Conservation (phyloP, 495 filamentous ascomycete genomes). For the Halenospora varia region DNA sequence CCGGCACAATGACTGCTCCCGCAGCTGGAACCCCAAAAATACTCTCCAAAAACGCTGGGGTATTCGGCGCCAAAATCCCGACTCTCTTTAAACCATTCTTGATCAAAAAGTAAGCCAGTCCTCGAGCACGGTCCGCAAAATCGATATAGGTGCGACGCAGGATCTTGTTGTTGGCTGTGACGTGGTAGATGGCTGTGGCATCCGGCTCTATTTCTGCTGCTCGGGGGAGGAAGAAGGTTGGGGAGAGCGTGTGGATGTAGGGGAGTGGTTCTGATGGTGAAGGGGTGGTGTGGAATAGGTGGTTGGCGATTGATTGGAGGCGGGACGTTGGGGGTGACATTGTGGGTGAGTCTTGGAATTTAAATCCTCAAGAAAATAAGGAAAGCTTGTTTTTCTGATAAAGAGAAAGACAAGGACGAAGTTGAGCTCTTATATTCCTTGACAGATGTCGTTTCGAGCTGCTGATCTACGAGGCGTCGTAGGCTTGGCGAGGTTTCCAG, state of each 20-base stretch:
- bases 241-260: constrained; percentile 78
- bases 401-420: background rate
- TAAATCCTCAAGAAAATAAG: background rate
- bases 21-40: constrained; percentile 88
- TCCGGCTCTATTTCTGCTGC: constrained; percentile 89
- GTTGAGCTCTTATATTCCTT: background rate
- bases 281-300: constrained; percentile 48
- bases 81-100: constrained; percentile 65
- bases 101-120: constrained; percentile 80
- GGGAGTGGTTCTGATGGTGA: constrained; percentile 24
- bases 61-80: constrained; percentile 86
- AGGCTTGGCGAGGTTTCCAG: background rate
- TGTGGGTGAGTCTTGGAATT: background rate
- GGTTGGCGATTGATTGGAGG: constrained; percentile 52
- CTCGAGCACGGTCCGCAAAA: constrained; percentile 77
- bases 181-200: constrained; percentile 82
- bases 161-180: constrained; percentile 69
- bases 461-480: background rate
- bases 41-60: constrained; percentile 86
- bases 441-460: background rate
- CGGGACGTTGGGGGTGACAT: constrained; percentile 47
- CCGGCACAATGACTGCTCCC: constrained; percentile 72
- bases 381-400: background rate
- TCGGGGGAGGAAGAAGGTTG: constrained; percentile 83
- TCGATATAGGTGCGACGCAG: constrained; percentile 75